Percentiles rank a stretch among this genome's conserved stretches.
Conservation (phyloP, 352 stramenopile genomes). For the Chrysophaeum taylorii region DNA sequence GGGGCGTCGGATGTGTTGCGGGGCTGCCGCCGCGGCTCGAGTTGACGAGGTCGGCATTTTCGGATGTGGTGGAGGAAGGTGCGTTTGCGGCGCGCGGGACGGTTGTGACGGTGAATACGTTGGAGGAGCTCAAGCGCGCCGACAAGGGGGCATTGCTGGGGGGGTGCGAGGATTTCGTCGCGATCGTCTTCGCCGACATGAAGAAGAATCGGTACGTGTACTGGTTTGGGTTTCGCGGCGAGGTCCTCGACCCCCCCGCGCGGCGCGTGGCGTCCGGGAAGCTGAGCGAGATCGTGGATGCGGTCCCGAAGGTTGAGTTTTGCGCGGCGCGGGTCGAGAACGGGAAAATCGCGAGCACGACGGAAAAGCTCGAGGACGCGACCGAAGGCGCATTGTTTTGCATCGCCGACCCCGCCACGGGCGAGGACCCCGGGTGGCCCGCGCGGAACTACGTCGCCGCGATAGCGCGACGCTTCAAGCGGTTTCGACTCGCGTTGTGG, state of each 20-base stretch:
- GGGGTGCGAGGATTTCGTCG: constrained; percentile 53
- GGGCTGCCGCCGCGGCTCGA: constrained; percentile 2
- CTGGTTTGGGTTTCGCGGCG: constrained; percentile 77
- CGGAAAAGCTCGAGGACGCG: not conserved
- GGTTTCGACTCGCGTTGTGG: too few species aligned
- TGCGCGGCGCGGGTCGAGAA: not conserved
- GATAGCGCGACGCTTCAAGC: too few species aligned
- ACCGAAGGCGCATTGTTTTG: not conserved
- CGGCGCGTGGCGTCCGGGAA: too few species aligned
- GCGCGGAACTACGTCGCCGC: constrained; percentile 1
- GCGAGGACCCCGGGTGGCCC: not conserved
- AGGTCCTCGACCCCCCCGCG: constrained; percentile 34
- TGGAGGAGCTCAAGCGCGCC: constrained; percentile 69
- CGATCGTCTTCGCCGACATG: constrained; percentile 77
- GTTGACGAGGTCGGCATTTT: not conserved
- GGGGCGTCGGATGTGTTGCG: not conserved
- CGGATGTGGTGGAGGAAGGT: not conserved
- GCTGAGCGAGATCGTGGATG: not conserved
- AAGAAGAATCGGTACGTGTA: constrained; percentile 83
- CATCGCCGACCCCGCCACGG: not conserved
- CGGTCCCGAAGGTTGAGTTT: not conserved
- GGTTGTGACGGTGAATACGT: constrained; percentile 53
- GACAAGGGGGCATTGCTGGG: constrained; percentile 63
- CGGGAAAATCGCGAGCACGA: not conserved
- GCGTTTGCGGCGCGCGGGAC: not conserved